Percentiles rank a stretch among this genome's conserved stretches.
These are phyloP conservation scores for Alternaria tenuissima DNA, from an alignment of 2,329 filamentous ascomycete genomes.

Conservation along the genomic window DNA sequence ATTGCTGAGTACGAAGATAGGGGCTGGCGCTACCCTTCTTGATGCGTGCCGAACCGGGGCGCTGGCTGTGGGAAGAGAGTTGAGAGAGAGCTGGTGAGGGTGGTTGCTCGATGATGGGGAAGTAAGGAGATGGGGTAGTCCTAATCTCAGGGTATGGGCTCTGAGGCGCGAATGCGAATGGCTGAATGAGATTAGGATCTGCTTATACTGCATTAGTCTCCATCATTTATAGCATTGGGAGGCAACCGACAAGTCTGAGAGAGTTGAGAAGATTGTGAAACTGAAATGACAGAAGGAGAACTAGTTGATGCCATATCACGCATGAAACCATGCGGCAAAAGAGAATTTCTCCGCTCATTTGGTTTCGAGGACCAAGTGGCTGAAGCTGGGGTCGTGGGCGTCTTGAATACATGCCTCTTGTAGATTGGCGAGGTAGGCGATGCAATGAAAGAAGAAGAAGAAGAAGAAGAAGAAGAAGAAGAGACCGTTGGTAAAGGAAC, in stretches of 20 bases:
- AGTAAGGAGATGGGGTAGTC: slow-evolving; percentile 52
- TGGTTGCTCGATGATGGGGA: slow-evolving; percentile 56
- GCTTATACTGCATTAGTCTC: slow-evolving; percentile 23
- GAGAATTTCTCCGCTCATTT: slow-evolving; percentile 33
- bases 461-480: slow-evolving; percentile 29
- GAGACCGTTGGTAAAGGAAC: slow-evolving; percentile 45
- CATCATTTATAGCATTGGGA: slow-evolving; percentile 14
- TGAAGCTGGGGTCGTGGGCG: slow-evolving; percentile 45
- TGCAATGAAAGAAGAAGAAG: slow-evolving; percentile 27
- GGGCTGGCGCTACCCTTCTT: slow-evolving; percentile 71
- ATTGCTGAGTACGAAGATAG: slow-evolving; percentile 65
- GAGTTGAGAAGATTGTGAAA: slow-evolving; percentile 21
- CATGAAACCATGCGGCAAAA: slow-evolving; percentile 39
- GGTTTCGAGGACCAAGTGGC: slow-evolving; percentile 45
- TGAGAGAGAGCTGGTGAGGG: slow-evolving; percentile 72
- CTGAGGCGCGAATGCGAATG: slow-evolving; percentile 54
- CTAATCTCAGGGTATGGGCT: slow-evolving; percentile 54
- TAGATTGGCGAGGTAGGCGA: slow-evolving; percentile 24
- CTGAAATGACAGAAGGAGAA: slow-evolving; percentile 3
- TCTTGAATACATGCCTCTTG: slow-evolving; percentile 40
- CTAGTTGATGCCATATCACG: slow-evolving; percentile 21
- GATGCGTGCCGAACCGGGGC: slow-evolving; percentile 51
- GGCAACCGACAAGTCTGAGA: slow-evolving; percentile 53
- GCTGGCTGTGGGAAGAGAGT: slow-evolving; percentile 56
- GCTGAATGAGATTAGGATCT: slow-evolving; percentile 68